phyloP scores from a whole-genome alignment of 1,139 yeast genomes.

The Meyerozyma guilliermondii region DNA sequence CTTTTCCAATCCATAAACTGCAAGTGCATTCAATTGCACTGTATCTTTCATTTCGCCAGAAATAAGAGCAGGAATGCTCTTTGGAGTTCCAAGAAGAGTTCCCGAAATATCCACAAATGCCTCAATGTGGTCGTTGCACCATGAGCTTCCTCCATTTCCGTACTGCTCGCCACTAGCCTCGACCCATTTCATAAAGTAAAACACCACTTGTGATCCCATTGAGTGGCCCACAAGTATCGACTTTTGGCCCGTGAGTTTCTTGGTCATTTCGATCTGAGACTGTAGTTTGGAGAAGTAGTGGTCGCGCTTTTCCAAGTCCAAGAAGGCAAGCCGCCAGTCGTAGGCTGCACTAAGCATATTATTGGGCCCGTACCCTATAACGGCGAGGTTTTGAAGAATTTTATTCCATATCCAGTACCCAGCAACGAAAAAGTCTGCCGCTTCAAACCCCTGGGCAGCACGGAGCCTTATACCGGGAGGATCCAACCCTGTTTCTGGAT shows the following conservation, averaged over 20 bases:
- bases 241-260: constrained; percentile 56
- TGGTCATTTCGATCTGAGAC: constrained; percentile 57
- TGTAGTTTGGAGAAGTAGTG: constrained; percentile 77
- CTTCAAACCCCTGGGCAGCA: constrained; percentile 95
- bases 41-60: constrained; percentile 99
- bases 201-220: constrained; percentile 90
- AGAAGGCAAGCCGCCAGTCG: constrained; percentile 91
- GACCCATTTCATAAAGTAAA: constrained; percentile 91
- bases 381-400: constrained; percentile 86
- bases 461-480: constrained; percentile 77
- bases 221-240: constrained; percentile 85
- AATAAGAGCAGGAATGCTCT: constrained; percentile 81
- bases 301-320: constrained; percentile 84
- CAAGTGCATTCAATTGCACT: constrained; percentile 85
- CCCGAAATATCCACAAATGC: constrained; percentile 87
- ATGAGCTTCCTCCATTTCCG: constrained; percentile 82
- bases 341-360: constrained; percentile 88
- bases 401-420: constrained; percentile 99
- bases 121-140: constrained; percentile 84
- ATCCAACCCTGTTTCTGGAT: constrained; percentile 86
- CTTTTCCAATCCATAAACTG: constrained; percentile 90
- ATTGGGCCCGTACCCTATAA: constrained; percentile 87
- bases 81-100: constrained; percentile 86
- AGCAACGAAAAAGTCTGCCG: constrained; percentile 93
- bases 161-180: constrained; percentile 75